Evolutionary conservation across 73 alveolate genomes (phyloP).

Genomic region (Symbiodinium pilosum): DNA sequence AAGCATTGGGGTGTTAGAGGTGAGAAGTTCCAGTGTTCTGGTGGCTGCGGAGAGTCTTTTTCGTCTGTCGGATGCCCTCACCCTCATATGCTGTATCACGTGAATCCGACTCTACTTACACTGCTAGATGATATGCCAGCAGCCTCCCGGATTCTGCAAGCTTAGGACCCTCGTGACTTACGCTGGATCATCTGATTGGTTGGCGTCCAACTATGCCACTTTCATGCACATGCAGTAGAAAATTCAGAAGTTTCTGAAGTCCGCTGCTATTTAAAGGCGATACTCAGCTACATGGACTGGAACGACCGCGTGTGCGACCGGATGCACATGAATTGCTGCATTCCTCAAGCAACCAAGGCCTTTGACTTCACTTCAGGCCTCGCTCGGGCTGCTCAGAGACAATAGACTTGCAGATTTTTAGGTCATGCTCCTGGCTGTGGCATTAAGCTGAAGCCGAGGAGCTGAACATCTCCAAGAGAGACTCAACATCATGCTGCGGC

Average conservation of each 20-base stretch:
- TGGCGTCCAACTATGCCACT: not conserved
- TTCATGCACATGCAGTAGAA: too few relatives aligned
- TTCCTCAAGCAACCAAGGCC: not conserved
- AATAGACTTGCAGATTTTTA: not conserved
- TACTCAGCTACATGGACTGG: too few relatives aligned
- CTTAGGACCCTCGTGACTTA: conserved; percentile 40
- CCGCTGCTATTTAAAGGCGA: too few relatives aligned
- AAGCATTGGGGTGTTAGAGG: not conserved
- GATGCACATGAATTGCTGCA: too few relatives aligned
- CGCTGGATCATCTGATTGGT: conserved; percentile 73
- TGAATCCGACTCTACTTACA: too few relatives aligned
- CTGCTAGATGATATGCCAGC: too few relatives aligned
- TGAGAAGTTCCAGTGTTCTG: not conserved
- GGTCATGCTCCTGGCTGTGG: too few relatives aligned
- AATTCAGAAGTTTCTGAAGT: too few relatives aligned
- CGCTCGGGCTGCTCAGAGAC: not conserved
- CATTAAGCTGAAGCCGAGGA: not conserved
- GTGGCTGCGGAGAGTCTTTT: not conserved
- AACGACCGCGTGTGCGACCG: too few relatives aligned
- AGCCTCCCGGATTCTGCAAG: too few relatives aligned
- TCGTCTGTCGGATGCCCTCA: too few relatives aligned
- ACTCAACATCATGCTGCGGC: not conserved
- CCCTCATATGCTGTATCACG: too few relatives aligned
- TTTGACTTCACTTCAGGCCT: not conserved
- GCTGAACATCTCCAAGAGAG: not conserved